phyloP scores from a whole-genome alignment of 192 early-diverging fungal genomes.

The Linnemannia exigua region DNA sequence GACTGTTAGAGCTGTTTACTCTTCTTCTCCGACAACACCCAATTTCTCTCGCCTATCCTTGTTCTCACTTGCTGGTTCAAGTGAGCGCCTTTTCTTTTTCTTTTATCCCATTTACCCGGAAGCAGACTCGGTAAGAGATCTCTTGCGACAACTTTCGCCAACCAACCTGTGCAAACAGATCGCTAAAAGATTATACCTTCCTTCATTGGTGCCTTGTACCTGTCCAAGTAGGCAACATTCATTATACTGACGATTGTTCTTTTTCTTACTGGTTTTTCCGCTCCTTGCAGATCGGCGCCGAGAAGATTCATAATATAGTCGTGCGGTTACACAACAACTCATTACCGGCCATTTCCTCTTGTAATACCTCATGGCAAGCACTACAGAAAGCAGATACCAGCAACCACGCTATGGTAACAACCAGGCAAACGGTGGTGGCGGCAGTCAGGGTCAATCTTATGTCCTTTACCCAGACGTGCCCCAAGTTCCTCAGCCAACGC shows the following conservation, averaged over 20 bases:
- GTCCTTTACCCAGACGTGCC: constrained; percentile 18
- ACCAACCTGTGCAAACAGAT: neutral
- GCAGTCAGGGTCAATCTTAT: constrained; percentile 13
- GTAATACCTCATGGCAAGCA: constrained; percentile 24
- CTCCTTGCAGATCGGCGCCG: neutral
- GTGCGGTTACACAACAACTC: neutral
- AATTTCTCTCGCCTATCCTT: neutral
- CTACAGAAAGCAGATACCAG: constrained; percentile 15
- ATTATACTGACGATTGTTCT: neutral
- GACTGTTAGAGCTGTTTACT: neutral
- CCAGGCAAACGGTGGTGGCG: neutral
- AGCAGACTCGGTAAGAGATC: neutral
- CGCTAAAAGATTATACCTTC: too few species aligned
- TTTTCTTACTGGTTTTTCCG: neutral
- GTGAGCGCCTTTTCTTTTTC: neutral
- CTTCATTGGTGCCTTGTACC: too few species aligned
- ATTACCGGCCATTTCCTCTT: neutral
- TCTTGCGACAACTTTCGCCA: neutral
- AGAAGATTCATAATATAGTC: neutral
- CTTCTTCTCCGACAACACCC: neutral
- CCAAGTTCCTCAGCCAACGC: constrained; percentile 5
- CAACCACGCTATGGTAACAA: constrained; percentile 20
- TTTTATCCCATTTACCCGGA: neutral
- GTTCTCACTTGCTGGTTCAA: constrained; percentile 21
- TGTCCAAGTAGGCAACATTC: too few species aligned